phyloP scores from a whole-genome alignment of 1,284 basidiomycete species.

The Austroboletus novae-zelandiae region DNA sequence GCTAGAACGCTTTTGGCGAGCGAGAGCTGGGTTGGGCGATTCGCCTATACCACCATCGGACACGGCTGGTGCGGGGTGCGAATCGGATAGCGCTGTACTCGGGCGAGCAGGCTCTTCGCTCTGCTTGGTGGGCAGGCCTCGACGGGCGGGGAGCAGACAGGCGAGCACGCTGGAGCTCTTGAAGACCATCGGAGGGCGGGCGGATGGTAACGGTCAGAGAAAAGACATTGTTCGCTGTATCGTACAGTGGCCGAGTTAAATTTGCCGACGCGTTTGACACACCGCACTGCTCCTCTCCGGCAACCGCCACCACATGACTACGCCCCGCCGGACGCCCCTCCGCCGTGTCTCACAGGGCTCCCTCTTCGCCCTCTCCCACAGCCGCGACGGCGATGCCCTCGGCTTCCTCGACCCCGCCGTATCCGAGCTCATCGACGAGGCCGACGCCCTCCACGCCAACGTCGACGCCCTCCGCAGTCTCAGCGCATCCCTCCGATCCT shows the following conservation, averaged over 20 bases:
- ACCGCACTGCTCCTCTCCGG: no score
- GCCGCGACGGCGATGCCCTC: conserved; percentile 67
- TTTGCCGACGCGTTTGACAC: conserved; percentile 1
- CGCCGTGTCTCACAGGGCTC: conserved; percentile 90
- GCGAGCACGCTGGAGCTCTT: conserved; percentile 22
- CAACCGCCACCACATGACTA: conserved; percentile 7
- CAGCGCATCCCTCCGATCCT: conserved; percentile 74
- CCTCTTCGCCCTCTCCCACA: conserved; percentile 78
- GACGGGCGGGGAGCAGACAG: conserved; percentile 28
- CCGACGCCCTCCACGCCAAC: conserved; percentile 75
- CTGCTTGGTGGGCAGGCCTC: conserved; percentile 7
- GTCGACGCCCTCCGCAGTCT: conserved; percentile 70
- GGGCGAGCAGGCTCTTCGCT: neutral
- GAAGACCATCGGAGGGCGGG: conserved; percentile 27
- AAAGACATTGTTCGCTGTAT: conserved; percentile 12
- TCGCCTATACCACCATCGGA: conserved; percentile 57
- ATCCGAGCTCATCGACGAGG: conserved; percentile 85
- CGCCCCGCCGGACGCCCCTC: conserved; percentile 71
- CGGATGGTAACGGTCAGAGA: no score
- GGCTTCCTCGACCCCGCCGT: conserved; percentile 85
- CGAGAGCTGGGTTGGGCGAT: conserved; percentile 45
- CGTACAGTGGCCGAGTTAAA: conserved; percentile 15
- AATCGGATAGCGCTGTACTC: conserved; percentile 22
- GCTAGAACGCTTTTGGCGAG: conserved; percentile 41
- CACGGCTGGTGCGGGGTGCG: conserved; percentile 39